Evolutionary conservation across 768 basidiomycete species (phyloP), one percentile per base, ranked within the genome.

Genomic region (Naganishia vishniacii): DNA sequence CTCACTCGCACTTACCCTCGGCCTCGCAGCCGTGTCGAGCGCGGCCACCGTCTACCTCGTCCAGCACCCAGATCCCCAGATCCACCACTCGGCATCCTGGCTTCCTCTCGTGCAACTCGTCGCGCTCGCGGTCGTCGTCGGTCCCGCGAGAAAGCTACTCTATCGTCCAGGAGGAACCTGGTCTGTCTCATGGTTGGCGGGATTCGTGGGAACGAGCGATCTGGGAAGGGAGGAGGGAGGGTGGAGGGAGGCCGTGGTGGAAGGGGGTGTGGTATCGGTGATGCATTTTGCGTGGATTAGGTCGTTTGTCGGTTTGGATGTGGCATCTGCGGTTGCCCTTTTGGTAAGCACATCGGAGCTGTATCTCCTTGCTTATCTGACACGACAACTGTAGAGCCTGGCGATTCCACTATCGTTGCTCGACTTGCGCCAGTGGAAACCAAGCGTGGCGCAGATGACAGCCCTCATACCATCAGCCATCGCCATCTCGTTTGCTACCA

Each of bases 301-400:
- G 53, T n/a, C 23, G 37, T 56, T 56, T 40, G 53, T 56, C 32
- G 53, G 53, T 9, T 26, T 56, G 13, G 53, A 56, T 26, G 12
- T 37, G 8, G 3, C 32, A 8, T 56, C 53, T 11, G 53, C 53
- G 3, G 26, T 56, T 12, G 53, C 53, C 11, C 15, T 56, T 20
- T 29, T 56, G 15, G 53, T 56, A 8, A 40, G 53, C 32, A n/a
- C 11, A 23, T 9, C 11, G 37, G n/a, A 16, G 5, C 20, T 20
- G 15, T 40, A 4, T 18, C 4, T 3, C 15, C 23, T 23, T 40
- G n/a, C 20, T 40, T n/a, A 6, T 37, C 28, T 6, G 49, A 32
- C 11, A 56, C 37, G 23, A 15, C 48, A 7, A 12, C 7, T 20
- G 6, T n/a, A 56, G 53, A 56, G 53, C 53, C 23, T 56, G 53